Evolutionary conservation across 805 yeast genomes (phyloP).

Genomic region (Metschnikowia sp.): DNA sequence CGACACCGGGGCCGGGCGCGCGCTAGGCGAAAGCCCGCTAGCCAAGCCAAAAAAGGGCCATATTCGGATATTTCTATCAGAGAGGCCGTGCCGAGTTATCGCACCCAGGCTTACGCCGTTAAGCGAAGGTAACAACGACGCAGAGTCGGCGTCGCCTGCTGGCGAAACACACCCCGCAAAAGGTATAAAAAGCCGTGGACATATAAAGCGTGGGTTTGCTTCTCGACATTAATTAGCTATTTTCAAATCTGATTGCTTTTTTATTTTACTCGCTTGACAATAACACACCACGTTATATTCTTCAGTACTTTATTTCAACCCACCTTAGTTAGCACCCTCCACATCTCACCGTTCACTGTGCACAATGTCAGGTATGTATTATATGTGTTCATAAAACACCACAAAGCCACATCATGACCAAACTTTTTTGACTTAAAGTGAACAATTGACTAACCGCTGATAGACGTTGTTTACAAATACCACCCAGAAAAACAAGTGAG

Average conservation of each 20-base stretch:
- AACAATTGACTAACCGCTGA: slow-evolving; percentile 5
- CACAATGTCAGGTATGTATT: slow-evolving; percentile 9
- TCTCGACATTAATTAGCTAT: not conserved
- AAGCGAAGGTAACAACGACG: slow-evolving; percentile 12
- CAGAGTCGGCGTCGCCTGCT: slow-evolving; percentile 3
- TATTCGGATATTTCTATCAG: too few relatives aligned
- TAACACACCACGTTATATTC: too few relatives aligned
- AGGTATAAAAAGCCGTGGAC: not conserved
- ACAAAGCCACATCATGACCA: not conserved
- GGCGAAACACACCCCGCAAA: slow-evolving; percentile 5
- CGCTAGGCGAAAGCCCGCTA: too few relatives aligned
- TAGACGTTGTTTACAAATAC: slow-evolving; percentile 47
- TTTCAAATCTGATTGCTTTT: not conserved
- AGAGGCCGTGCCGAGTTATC: not conserved
- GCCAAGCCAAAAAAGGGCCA: too few relatives aligned
- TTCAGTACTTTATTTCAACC: too few relatives aligned
- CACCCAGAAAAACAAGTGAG: slow-evolving; percentile 55
- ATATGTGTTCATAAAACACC: not conserved
- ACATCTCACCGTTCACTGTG: not conserved
- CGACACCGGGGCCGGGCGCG: too few relatives aligned
- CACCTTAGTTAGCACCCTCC: too few relatives aligned
- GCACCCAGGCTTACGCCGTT: not conserved
- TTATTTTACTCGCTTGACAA: too few relatives aligned
- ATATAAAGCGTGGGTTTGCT: not conserved
- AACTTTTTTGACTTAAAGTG: too few relatives aligned